Evolutionary conservation across 768 basidiomycete genomes (phyloP).

Genomic region (Lactarius trivialis): DNA sequence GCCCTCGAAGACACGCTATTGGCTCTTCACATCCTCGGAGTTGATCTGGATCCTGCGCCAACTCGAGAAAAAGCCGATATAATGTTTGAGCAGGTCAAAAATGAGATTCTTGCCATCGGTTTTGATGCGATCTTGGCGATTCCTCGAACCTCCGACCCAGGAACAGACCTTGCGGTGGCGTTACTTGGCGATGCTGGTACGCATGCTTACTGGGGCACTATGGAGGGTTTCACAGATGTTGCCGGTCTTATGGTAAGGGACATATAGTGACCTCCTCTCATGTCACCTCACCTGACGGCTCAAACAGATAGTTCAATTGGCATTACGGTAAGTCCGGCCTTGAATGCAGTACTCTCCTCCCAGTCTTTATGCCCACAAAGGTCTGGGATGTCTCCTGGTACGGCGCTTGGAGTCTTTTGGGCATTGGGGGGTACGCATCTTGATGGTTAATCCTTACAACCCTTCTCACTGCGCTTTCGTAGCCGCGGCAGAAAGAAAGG

Average conservation of each 20-base stretch:
- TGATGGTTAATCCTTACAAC: neutral
- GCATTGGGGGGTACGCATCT: conserved; percentile 47
- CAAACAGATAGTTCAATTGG: conserved; percentile 54
- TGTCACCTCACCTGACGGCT: neutral
- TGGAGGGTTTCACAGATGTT: conserved; percentile 49
- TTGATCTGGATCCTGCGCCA: conserved; percentile 51
- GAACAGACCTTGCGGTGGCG: conserved; percentile 55
- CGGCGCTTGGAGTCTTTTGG: conserved; percentile 70
- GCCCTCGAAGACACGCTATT: conserved; percentile 53
- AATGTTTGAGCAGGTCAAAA: conserved; percentile 67
- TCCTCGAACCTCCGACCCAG: conserved; percentile 52
- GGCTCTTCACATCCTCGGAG: conserved; percentile 55
- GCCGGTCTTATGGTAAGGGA: conserved; percentile 54
- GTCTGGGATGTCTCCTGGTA: conserved; percentile 62
- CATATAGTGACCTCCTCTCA: neutral
- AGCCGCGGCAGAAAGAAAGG: conserved; percentile 56
- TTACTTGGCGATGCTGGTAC: conserved; percentile 64
- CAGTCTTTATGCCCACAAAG: conserved; percentile 28
- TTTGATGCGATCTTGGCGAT: conserved; percentile 61
- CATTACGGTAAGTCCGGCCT: conserved; percentile 41
- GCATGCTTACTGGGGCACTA: conserved; percentile 66
- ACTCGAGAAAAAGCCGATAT: conserved; percentile 47
- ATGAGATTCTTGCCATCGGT: conserved; percentile 62
- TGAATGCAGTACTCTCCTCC: neutral
- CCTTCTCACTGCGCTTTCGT: conserved; percentile 3